phyloP scores from a whole-genome alignment of 306 rosid species.

The Casuarina equisetifolia region DNA sequence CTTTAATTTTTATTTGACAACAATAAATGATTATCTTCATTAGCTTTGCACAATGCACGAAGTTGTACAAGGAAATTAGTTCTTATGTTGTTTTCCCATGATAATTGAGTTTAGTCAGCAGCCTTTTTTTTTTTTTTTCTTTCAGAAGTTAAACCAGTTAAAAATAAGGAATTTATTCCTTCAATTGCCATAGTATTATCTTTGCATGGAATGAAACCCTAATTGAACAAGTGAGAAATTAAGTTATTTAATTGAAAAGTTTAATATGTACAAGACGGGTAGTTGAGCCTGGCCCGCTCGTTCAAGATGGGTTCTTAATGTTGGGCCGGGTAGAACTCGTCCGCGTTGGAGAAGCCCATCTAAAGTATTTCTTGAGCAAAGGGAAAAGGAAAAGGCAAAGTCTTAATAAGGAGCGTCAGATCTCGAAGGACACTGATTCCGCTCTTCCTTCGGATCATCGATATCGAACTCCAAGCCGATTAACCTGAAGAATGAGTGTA shows the following conservation, averaged over 20 bases:
- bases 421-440: not conserved
- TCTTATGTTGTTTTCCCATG: no score
- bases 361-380: conserved; percentile 31
- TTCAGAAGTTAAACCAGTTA: no score
- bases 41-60: conserved; percentile 3
- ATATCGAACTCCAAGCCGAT: not conserved
- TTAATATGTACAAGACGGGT: no score
- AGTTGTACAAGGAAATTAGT: conserved; percentile 38
- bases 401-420: not conserved
- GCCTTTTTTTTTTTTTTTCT: no score
- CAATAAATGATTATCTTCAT: no score
- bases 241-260: no score
- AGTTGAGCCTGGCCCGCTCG: not conserved
- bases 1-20: no score
- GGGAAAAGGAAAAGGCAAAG: conserved; percentile 28
- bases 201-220: no score
- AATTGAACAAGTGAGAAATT: no score
- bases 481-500: conserved; percentile 14
- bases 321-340: not conserved
- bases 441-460: not conserved
- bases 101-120: no score
- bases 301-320: not conserved
- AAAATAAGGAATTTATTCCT: no score
- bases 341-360: not conserved
- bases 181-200: no score